Evolutionary conservation across 805 yeast species (phyloP).

Genomic region (Candida dajiaensis): DNA sequence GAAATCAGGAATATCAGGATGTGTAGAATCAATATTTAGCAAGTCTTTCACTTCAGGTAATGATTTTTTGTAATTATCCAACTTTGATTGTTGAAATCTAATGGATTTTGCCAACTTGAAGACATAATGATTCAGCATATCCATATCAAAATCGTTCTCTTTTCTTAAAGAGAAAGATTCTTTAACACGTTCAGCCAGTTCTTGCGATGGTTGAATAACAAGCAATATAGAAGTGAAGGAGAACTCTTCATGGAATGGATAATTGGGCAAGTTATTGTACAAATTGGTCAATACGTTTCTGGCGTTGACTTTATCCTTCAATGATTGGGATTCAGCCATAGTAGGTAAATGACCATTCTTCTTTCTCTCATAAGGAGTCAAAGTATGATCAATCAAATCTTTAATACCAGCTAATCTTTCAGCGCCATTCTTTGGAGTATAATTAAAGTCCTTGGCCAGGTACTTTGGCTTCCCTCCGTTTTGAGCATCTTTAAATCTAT

Average conservation of each 20-base stretch:
- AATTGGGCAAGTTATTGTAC: conserved; percentile 35
- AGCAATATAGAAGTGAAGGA: conserved; percentile 41
- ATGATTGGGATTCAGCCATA: not conserved
- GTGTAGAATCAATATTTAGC: not conserved
- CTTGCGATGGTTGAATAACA: conserved; percentile 46
- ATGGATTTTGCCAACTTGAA: conserved; percentile 20
- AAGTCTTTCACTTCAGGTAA: not conserved
- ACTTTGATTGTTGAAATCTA: conserved; percentile 7
- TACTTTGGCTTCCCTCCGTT: conserved; percentile 1
- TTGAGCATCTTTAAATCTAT: conserved; percentile 17
- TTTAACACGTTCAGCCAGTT: conserved; percentile 16
- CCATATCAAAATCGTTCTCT: conserved; percentile 47
- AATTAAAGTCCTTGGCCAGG: not conserved
- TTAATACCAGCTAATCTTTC: conserved; percentile 3
- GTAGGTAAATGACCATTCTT: not conserved
- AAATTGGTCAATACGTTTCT: conserved; percentile 21
- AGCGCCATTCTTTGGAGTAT: not conserved
- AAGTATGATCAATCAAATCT: not conserved
- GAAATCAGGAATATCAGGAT: conserved; percentile 20
- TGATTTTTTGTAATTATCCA: not conserved
- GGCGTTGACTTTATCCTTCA: not conserved
- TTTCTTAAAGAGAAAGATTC: conserved; percentile 23
- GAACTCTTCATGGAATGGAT: conserved; percentile 23
- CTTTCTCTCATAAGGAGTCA: conserved; percentile 1
- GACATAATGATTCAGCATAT: conserved; percentile 38